Evolutionary conservation across 2,329 filamentous ascomycete species (phyloP), one percentile per base, ranked within the genome.

Genomic region (Paraphaeosphaeria sporulosa): DNA sequence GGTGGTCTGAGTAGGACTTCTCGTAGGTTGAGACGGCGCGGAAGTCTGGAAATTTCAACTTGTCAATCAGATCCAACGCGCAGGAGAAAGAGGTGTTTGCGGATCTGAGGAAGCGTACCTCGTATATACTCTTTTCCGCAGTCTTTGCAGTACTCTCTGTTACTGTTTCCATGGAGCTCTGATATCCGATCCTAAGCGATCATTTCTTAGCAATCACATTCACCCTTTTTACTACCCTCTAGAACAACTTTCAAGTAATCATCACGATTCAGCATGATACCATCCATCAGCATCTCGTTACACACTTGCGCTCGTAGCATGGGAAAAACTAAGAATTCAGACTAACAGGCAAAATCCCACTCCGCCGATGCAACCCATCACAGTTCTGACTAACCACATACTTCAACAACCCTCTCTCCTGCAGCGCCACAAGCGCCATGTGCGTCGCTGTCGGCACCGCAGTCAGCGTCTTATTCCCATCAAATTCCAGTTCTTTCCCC

Each of bases 321-420:
- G 34, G 13, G 25, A 43, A 44, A 34, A 48, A 48, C 0, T 2
- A 5, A 34, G 34, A 48, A 48, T 17, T 9, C 30, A 27, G 25
- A 55, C 40, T 46, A 17, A 55, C 52, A 23, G 27, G 27, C n/a
- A 34, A 4, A 46, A 55, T 46, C 10, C 52, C 52, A 46, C 52
- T 55, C 32, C 52, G 21, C 7, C 52, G 52, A 46, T 55, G 42
- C 40, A 55, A 47, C 40, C 52, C 52, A 46, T 55, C 52, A 36
- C 52, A 55, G 23, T 55, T 55, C 30, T 55, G 52, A n/a, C 52
- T 55, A 23, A 55, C 40, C 19, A 55, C 52, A 23, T 46, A 44
- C 42, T 55, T 55, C 42, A 55, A 23, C 13, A 47, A 10, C 13
- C 52, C 52, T n/a, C 19, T 36, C 27, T 46, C 42, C 25, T 46